These are phyloP conservation scores for Flammula alnicola DNA, from an alignment of 1,284 basidiomycete genomes.

Conservation along the genomic window DNA sequence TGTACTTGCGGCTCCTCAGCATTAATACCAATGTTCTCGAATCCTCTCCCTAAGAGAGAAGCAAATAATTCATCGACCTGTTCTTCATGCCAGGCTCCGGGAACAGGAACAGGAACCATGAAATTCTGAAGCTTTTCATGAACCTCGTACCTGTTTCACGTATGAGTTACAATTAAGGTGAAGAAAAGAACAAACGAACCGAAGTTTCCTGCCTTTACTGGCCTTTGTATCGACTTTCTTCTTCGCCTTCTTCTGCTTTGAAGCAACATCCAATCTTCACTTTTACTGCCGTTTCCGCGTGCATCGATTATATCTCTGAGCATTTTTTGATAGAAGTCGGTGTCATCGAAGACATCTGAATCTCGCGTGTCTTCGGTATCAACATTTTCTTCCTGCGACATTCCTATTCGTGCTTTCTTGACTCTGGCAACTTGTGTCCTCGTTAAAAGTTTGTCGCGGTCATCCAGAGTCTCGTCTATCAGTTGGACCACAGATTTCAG, in stretches of 20 bases:
- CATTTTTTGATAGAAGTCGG: conserved; percentile 89
- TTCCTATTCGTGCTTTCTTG: conserved; percentile 48
- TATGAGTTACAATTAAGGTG: conserved; percentile 10
- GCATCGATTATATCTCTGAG: conserved; percentile 87
- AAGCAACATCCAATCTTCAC: conserved; percentile 64
- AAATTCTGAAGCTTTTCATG: conserved; percentile 95
- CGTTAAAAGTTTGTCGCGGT: conserved; percentile 58
- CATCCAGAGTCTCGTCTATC: conserved; percentile 70
- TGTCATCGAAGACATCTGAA: conserved; percentile 80
- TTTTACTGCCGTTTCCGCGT: conserved; percentile 48
- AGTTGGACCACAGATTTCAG: conserved; percentile 69
- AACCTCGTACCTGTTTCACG: conserved; percentile 72
- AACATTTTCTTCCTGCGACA: conserved; percentile 30
- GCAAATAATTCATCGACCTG: conserved; percentile 93
- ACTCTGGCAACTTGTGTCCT: conserved; percentile 60
- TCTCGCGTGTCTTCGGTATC: conserved; percentile 43
- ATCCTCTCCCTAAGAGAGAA: conserved; percentile 79
- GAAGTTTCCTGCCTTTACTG: conserved; percentile 88
- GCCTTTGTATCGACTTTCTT: conserved; percentile 90
- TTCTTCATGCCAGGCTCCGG: conserved; percentile 84
- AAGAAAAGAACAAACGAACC: conserved; percentile 48
- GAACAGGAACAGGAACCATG: conserved; percentile 83
- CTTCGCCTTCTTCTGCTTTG: conserved; percentile 75
- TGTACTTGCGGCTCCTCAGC: conserved; percentile 27
- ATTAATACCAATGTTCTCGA: conserved; percentile 41